phyloP scores from a whole-genome alignment of 768 basidiomycete species.

The Macrocybe gigantea region DNA sequence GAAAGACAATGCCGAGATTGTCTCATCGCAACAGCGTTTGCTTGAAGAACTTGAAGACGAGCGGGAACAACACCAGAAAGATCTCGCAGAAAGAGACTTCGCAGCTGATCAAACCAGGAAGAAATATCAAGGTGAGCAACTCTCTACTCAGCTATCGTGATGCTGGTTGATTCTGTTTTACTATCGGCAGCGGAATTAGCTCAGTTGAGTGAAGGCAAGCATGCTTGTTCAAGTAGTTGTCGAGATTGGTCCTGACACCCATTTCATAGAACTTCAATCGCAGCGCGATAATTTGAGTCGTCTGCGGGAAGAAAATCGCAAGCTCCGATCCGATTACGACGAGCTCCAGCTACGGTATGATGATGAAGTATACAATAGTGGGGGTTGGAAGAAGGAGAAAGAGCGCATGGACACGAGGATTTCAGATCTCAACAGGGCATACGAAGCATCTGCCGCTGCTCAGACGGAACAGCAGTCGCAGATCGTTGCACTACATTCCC shows the following conservation, averaged over 20 bases:
- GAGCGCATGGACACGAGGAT: slow-evolving; percentile 85
- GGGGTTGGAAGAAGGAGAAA: slow-evolving; percentile 84
- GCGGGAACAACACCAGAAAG: slow-evolving; percentile 72
- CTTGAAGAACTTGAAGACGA: slow-evolving; percentile 75
- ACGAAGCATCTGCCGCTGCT: slow-evolving; percentile 62
- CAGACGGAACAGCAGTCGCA: slow-evolving; percentile 82
- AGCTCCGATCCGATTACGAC: slow-evolving; percentile 70
- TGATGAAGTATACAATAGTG: slow-evolving; percentile 71
- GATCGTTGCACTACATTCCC: slow-evolving; percentile 77
- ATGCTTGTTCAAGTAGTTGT: background rate
- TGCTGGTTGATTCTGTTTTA: background rate
- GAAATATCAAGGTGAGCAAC: slow-evolving; percentile 70
- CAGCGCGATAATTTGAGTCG: slow-evolving; percentile 73
- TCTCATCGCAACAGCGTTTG: slow-evolving; percentile 59
- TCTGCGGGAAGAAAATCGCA: slow-evolving; percentile 75
- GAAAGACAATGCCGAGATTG: slow-evolving; percentile 62
- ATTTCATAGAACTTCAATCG: slow-evolving; percentile 58
- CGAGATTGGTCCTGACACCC: slow-evolving; percentile 2
- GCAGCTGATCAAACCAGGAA: slow-evolving; percentile 75
- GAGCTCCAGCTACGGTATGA: slow-evolving; percentile 70
- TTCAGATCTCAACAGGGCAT: slow-evolving; percentile 64
- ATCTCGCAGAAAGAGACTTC: slow-evolving; percentile 76
- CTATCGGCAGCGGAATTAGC: slow-evolving; percentile 58
- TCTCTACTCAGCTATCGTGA: background rate
- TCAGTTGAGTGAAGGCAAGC: slow-evolving; percentile 70